Base-by-base conservation (phyloP, 345 rosid species). In the Anacardium occidentale region DNA sequence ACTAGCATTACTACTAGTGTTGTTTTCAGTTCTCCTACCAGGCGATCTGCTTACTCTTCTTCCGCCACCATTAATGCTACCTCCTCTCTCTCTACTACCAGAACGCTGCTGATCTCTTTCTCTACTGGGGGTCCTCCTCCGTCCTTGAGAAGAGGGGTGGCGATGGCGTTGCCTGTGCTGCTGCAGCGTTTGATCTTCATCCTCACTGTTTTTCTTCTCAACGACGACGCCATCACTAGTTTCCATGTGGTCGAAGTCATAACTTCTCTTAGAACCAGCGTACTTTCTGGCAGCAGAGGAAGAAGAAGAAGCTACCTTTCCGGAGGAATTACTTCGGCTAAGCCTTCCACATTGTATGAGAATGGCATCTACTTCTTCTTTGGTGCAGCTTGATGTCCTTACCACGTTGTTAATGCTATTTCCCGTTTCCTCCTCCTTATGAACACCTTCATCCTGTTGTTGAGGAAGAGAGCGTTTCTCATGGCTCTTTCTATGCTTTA, bases 121-220 rank as follows among this genome's bases (percentile, higher is more conserved):
- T 72, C 97, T 87, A 56, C 99, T 94, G 13, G 97, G 99, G 1
- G 99, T 95, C 77, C 98, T 83, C 68, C 98, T 85, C 84, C 99
- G 86, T 73, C 92, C 85, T 14, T 86, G 84, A 13, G 87, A 78
- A 62, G 82, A 72, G 13, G 86, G 26, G 85, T 77, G 13, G 85
- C 78, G 13, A 5, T 83, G 87, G 59, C 92, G 84, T 25, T 84
- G 83, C 15, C 88, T 88, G 4, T 78, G 86, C 48, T 84, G 85
- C 69, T 78, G 85, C 73, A 83, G 79, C 55, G 64, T 63, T 57
- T 48, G 42, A 1, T 78, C 83, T 3, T 75, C 76, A 57, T 64
- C 86, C 24, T 81, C 90, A 22, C 20, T 26, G 2, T 71, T 81
- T 13, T 65, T 77, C 42, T 73, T 68, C 13, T 76, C 80, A 0